Evolutionary conservation across 768 basidiomycete species (phyloP), one percentile per base, ranked within the genome.

Genomic region (Chalciporus piperatus): DNA sequence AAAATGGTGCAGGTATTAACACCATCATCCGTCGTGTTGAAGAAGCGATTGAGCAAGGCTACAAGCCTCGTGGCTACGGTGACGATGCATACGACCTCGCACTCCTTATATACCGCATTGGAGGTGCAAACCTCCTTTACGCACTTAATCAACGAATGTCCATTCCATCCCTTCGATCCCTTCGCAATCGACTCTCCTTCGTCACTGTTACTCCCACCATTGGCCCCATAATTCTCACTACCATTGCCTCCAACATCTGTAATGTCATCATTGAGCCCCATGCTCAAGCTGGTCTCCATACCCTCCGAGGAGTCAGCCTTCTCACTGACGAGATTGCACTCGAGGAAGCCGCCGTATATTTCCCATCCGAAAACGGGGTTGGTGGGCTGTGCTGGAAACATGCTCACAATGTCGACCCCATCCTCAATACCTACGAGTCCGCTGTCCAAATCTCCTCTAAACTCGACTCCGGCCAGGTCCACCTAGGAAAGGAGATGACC

Each of bases 341-440:
- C 14, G 59, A 61, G 32, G 55, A 61, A 39, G 41, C 33, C 1
- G 55, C 55, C 12, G 4, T 6, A 23, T 48, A 59, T 25, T 47
- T 53, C 12, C 47, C 38, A 19, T 32, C 54, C 12, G 16, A 19
- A 13, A 50, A 60, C 41, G 45, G 44, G 16, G 40, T 56, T 17
- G 48, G 51, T 22, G 58, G 60, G 2, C 42, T 61, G 3, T 61
- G 60, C 41, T 46, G 49, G 46, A 27, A 45, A 7, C 60, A 62
- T 41, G 39, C 56, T 7, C 1, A 14, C n/a, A 1, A 3, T 16
- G 27, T 55, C 1, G 13, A 47, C 23, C 13, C 57, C 4, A 13
- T 13, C 6, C 28, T 54, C 3, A 17, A 33, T 38, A 52, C 54
- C 23, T 53, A 40, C 47, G 38, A 51, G 10, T 30, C 33, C 7